These are phyloP conservation scores for Mycena olivaceomarginata DNA, from an alignment of 768 basidiomycete species.

Conservation along the genomic window DNA sequence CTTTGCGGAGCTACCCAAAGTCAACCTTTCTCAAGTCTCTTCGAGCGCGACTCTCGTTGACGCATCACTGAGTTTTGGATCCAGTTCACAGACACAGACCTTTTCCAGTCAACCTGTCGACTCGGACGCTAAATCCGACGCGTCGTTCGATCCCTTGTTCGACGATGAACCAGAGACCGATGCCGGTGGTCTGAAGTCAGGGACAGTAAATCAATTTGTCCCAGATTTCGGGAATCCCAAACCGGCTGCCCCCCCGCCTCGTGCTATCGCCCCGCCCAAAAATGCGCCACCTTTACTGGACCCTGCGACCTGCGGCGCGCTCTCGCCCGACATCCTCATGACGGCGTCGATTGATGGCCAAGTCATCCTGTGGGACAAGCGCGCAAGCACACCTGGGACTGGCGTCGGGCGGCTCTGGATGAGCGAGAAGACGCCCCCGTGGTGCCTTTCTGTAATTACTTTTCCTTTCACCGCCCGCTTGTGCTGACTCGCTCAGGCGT, in stretches of 20 bases:
- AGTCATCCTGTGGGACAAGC: conserved; percentile 92
- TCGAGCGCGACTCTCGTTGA: conserved; percentile 45
- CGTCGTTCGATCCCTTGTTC: conserved; percentile 92
- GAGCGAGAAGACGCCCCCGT: conserved; percentile 94
- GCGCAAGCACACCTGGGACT: conserved; percentile 76
- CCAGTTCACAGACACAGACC: conserved; percentile 31
- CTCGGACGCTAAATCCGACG: conserved; percentile 84
- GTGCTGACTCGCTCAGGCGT: conserved; percentile 78
- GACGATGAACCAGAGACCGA: conserved; percentile 83
- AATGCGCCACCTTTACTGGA: conserved; percentile 87
- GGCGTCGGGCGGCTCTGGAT: conserved; percentile 92
- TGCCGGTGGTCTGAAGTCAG: background rate
- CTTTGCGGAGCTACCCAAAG: conserved; percentile 13
- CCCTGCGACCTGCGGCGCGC: conserved; percentile 72
- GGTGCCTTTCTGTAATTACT: conserved; percentile 91
- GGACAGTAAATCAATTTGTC: background rate
- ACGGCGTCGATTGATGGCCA: conserved; percentile 95
- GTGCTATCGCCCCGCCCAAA: conserved; percentile 75
- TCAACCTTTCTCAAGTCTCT: conserved; percentile 27
- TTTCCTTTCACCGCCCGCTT: conserved; percentile 36
- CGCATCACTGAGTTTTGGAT: conserved; percentile 44
- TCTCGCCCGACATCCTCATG: conserved; percentile 90
- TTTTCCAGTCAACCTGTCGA: conserved; percentile 51
- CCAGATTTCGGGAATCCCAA: conserved; percentile 19
- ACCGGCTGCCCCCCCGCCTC: conserved; percentile 43